Conservation (phyloP, 805 yeast genomes). For the Ogataea pini region DNA sequence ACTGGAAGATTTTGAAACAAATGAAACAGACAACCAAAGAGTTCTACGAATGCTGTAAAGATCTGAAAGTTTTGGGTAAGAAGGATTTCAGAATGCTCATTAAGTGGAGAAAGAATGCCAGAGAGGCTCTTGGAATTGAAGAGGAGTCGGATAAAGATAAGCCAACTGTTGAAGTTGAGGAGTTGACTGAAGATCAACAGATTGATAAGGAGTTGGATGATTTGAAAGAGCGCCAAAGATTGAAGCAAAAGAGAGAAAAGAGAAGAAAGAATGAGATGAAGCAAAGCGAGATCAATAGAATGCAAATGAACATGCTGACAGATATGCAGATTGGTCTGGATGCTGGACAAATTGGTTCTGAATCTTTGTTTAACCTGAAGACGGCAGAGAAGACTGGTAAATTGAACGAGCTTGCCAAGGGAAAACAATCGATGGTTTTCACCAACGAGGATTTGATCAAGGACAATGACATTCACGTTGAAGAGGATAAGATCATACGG, state of each 20-base stretch:
- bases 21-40: constrained; percentile 79
- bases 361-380: constrained; percentile 77
- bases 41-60: constrained; percentile 79
- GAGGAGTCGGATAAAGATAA: constrained; percentile 51
- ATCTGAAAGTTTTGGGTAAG: constrained; percentile 89
- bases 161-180: constrained; percentile 61
- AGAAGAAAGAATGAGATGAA: constrained; percentile 78
- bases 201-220: constrained; percentile 82
- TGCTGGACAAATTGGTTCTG: constrained; percentile 79
- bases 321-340: constrained; percentile 93
- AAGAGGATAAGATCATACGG: constrained; percentile 39
- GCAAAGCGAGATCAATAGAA: constrained; percentile 83
- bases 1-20: constrained; percentile 70
- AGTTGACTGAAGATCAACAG: constrained; percentile 82
- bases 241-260: constrained; percentile 74
- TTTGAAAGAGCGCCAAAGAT: constrained; percentile 69
- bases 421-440: constrained; percentile 69
- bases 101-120: constrained; percentile 86
- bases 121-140: constrained; percentile 72
- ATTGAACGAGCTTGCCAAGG: constrained; percentile 68
- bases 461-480: constrained; percentile 59
- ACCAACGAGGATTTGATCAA: constrained; percentile 52
- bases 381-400: constrained; percentile 89
- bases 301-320: constrained; percentile 95
- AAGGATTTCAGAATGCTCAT: constrained; percentile 86